Evolutionary conservation across 2,329 filamentous ascomycete species (phyloP).

Genomic region (Nigrospora sphaerica): DNA sequence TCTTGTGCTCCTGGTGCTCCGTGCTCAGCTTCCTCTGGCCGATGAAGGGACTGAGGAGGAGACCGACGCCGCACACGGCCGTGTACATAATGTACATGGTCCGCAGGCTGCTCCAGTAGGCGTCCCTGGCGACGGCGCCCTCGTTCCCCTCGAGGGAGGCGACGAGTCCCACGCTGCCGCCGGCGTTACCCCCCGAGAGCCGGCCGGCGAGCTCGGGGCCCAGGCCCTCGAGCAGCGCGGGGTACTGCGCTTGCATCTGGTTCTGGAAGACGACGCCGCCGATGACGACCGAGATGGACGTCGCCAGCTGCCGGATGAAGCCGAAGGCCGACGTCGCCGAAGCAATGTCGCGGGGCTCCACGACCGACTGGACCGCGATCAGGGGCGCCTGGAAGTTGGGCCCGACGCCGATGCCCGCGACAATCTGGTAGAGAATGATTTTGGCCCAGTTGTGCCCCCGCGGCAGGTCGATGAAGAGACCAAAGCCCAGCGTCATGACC

Average conservation of each 20-base stretch:
- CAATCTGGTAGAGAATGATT: constrained; percentile 53
- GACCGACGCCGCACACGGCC: constrained; percentile 37
- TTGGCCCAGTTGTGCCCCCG: constrained; percentile 46
- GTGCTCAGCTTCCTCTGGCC: constrained; percentile 43
- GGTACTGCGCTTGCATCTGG: constrained; percentile 52
- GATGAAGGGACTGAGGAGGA: constrained; percentile 40
- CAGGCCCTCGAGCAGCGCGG: constrained; percentile 39
- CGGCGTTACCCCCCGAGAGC: constrained; percentile 43
- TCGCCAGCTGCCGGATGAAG: constrained; percentile 63
- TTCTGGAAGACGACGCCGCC: constrained; percentile 79
- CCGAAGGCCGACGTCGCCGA: constrained; percentile 60
- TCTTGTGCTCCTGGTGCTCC: constrained; percentile 51
- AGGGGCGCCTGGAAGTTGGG: constrained; percentile 65
- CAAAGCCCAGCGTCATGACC: constrained; percentile 58
- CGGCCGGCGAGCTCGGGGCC: constrained; percentile 34
- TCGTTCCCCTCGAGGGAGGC: constrained; percentile 32
- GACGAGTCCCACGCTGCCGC: constrained; percentile 44
- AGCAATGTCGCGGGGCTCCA: constrained; percentile 58
- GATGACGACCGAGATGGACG: constrained; percentile 61
- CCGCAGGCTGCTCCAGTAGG: constrained; percentile 42
- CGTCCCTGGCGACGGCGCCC: constrained; percentile 24
- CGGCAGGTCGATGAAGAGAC: constrained; percentile 56
- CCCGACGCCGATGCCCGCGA: constrained; percentile 57
- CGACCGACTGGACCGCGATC: constrained; percentile 59
- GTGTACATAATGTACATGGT: constrained; percentile 54